A percentile compares a stretch with the other conserved stretches of the same genome.
Evolutionary conservation across 257 asterid genomes (phyloP).

Genomic region (Cynanchum wilfordii): DNA sequence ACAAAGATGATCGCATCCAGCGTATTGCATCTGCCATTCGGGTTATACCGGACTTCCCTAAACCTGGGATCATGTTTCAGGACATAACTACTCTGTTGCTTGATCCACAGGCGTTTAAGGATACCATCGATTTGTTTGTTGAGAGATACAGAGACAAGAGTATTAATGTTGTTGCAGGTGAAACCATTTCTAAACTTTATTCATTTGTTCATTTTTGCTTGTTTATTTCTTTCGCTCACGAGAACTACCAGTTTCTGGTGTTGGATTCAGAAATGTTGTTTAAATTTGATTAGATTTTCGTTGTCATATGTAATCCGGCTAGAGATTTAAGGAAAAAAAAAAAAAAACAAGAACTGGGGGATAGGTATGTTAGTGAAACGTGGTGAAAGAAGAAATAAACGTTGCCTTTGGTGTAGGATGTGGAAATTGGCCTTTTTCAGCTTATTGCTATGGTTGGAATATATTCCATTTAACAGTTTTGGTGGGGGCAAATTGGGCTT

Average conservation of each 20-base stretch:
- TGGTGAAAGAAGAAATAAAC: background rate
- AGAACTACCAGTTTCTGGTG: background rate
- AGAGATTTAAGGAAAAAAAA: background rate
- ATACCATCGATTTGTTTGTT: constrained; percentile 82
- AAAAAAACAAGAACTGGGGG: background rate
- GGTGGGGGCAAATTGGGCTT: background rate
- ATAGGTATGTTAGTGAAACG: background rate
- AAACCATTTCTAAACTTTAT: background rate
- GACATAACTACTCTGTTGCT: constrained; percentile 91
- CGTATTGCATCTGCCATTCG: constrained; percentile 71
- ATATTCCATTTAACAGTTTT: background rate
- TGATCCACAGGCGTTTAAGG: constrained; percentile 82
- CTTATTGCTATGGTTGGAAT: background rate
- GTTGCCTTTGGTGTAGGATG: background rate
- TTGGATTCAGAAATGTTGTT: background rate
- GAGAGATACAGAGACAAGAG: constrained; percentile 69
- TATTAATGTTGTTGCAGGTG: constrained; percentile 80
- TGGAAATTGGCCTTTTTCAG: background rate
- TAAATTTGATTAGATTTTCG: background rate
- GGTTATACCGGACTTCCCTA: constrained; percentile 87
- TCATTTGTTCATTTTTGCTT: background rate
- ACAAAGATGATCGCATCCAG: constrained; percentile 50
- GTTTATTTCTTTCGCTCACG: background rate
- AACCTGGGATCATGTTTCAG: constrained; percentile 91
- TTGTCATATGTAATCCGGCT: background rate